Evolutionary conservation across 768 basidiomycete species (phyloP), one percentile per base, ranked within the genome.

Genomic region (Kwoniella sp.): DNA sequence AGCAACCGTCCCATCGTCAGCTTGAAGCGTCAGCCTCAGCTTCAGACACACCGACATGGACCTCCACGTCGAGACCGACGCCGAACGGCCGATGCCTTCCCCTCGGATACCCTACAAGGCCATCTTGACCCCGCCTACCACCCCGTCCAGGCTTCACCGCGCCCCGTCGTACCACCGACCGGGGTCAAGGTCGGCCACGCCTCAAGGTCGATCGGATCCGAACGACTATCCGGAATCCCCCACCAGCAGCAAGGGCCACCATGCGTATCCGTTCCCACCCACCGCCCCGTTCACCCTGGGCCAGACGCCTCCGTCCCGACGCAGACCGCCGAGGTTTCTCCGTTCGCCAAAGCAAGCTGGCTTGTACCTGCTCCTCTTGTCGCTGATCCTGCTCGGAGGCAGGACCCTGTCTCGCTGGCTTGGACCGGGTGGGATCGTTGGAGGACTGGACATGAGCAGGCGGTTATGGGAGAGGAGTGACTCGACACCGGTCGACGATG

Each of bases 201-300:
- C 41, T n/a, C n/a, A n/a, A n/a, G n/a, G n/a, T n/a, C n/a, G n/a
- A n/a, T n/a, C n/a, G 17, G 15, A 25, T 19, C 45, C 20, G 9
- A 39, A 47, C 10, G 50, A 58, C 25, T 58, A 58, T 34, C 57
- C 57, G 2, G 57, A 58, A 49, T 58, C 57, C n/a, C 57, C 57
- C 7, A 58, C 50, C 43, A 44, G 51, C 40, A 0, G 14, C 36
- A 2, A 34, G 26, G 15, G n/a, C 25, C 20, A 37, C 38, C 14
- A n/a, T 22, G 37, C 37, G 23, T 38, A 17, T 17, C 37, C 29
- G 10, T 27, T 26, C 36, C 36, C 33, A n/a, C 14, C 49, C 49
- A 47, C 43, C 51, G 4, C 46, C 42, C 36, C n/a, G 2, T 49
- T 53, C 40, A n/a, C 19, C 3, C 27, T 58, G 7, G 32, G 37